Evolutionary conservation across 306 rosid species (phyloP).

Genomic region (Calophaca sinica): DNA sequence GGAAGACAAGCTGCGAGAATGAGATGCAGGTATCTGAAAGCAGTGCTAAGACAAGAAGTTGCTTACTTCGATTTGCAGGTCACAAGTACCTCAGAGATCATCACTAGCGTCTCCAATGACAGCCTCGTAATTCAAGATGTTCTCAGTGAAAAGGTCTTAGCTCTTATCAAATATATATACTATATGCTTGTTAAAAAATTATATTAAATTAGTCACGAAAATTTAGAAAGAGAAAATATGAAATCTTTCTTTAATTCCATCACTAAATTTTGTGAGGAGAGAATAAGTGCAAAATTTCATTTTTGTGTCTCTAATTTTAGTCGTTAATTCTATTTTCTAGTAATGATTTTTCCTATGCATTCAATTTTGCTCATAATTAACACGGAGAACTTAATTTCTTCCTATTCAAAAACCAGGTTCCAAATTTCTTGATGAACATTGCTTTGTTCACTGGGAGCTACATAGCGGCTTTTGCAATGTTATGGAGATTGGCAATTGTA

Average conservation of each 20-base stretch:
- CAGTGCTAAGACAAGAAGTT: conserved; percentile 92
- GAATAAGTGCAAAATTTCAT: too few species aligned
- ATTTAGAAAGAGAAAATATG: too few species aligned
- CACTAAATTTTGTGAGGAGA: too few species aligned
- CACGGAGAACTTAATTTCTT: background rate
- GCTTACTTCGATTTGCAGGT: conserved; percentile 92
- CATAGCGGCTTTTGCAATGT: conserved; percentile 63
- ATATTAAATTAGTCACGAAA: too few species aligned
- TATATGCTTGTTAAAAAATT: too few species aligned
- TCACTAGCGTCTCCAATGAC: conserved; percentile 83
- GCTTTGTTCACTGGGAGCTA: conserved; percentile 75
- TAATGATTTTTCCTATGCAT: too few species aligned
- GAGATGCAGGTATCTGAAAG: conserved; percentile 79
- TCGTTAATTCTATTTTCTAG: too few species aligned
- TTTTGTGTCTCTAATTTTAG: too few species aligned
- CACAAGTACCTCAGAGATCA: conserved; percentile 87
- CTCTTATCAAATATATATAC: too few species aligned
- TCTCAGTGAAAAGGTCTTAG: conserved; percentile 74
- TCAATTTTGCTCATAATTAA: too few species aligned
- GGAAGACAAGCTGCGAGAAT: conserved; percentile 89
- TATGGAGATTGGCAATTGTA: conserved; percentile 82
- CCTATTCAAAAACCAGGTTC: conserved; percentile 51
- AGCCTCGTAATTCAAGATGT: conserved; percentile 82
- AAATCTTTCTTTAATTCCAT: too few species aligned
- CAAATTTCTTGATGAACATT: conserved; percentile 76